Evolutionary conservation across 2,329 filamentous ascomycete genomes (phyloP).

Genomic region (Chrysoporthe puriensis): DNA sequence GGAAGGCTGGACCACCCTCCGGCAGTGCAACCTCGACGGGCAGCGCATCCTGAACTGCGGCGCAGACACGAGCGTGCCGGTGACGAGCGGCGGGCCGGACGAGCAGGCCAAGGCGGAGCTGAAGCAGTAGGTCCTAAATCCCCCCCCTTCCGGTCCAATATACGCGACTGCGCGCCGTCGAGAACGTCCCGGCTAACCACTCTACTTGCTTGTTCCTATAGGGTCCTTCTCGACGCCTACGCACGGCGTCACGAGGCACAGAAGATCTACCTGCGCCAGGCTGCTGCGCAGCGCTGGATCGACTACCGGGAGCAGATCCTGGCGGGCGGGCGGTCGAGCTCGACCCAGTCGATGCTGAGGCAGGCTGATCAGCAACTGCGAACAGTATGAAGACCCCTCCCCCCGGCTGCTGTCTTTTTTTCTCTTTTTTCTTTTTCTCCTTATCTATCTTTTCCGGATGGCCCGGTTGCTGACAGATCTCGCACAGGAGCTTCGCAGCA

Average conservation of each 20-base stretch:
- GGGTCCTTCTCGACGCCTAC: conserved; percentile 63
- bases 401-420: background rate
- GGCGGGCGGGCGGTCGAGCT: conserved; percentile 53
- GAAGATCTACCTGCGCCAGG: conserved; percentile 66
- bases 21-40: conserved; percentile 65
- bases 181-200: too few species aligned
- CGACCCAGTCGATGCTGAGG: conserved; percentile 52
- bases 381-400: conserved; percentile 45
- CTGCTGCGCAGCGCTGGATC: conserved; percentile 63
- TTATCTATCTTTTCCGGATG: conserved; percentile 7
- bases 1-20: conserved; percentile 64
- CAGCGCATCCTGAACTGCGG: conserved; percentile 68
- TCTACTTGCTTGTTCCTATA: conserved; percentile 33
- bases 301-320: conserved; percentile 57
- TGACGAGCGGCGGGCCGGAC: conserved; percentile 54
- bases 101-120: conserved; percentile 67
- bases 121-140: conserved; percentile 55
- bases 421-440: conserved; percentile 12
- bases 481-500: conserved; percentile 56
- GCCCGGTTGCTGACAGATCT: conserved; percentile 1
- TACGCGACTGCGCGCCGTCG: too few species aligned
- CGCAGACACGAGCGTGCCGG: conserved; percentile 63
- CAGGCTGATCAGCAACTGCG: conserved; percentile 62
- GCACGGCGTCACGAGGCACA: conserved; percentile 65
- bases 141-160: too few species aligned